Conservation (phyloP, 2,329 filamentous ascomycete genomes). For the Calycina herbarum region DNA sequence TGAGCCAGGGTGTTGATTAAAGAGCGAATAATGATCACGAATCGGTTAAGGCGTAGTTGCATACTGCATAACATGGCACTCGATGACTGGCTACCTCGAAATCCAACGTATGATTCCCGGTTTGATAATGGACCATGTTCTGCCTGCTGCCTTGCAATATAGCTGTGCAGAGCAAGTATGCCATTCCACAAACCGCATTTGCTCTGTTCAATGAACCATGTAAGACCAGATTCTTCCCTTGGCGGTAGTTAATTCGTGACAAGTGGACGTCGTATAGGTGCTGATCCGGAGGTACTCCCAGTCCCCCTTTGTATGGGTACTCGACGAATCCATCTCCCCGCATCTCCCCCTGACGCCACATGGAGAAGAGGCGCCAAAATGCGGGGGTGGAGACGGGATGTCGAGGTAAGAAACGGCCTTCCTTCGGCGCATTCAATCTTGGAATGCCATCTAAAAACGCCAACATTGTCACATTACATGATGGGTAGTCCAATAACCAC, state of each 20-base stretch:
- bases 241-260: not conserved
- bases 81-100: not conserved
- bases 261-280: not conserved
- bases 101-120: not conserved
- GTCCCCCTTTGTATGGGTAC: not conserved
- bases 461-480: not conserved
- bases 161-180: not conserved
- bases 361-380: not conserved
- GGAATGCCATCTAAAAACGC: not conserved
- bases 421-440: conserved; percentile 15
- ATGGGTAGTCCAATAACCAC: not conserved
- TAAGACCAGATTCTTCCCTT: not conserved
- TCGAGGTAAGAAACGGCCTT: conserved; percentile 11
- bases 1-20: not conserved
- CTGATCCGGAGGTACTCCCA: not conserved
- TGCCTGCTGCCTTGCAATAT: not conserved
- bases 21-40: not conserved
- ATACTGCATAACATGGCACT: not conserved
- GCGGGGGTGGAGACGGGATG: conserved; percentile 5
- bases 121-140: not conserved
- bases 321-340: not conserved
- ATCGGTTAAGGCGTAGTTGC: not conserved
- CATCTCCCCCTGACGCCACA: not conserved
- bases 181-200: not conserved
- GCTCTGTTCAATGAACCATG: not conserved